These are phyloP conservation scores for Caloboletus inedulis DNA, from an alignment of 1,284 basidiomycete species.

Conservation along the genomic window DNA sequence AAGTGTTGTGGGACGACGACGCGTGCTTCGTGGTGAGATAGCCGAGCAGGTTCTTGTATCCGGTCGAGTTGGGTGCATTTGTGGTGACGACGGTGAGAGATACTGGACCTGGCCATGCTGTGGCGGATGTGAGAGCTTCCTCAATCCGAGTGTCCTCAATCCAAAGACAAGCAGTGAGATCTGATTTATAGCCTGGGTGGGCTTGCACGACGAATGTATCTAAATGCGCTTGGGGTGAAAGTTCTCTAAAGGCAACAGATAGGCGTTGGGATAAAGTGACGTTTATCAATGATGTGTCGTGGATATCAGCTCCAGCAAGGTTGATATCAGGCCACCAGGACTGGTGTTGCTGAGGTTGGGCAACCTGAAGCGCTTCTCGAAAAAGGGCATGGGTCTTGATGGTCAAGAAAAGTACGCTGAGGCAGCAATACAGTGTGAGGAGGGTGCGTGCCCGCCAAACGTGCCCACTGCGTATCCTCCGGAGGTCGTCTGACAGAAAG, in stretches of 20 bases:
- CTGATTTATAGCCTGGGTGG: constrained; percentile 6
- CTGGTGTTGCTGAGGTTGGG: background rate
- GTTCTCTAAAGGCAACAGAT: constrained; percentile 17
- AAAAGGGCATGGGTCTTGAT: constrained; percentile 14
- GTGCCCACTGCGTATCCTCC: constrained; percentile 20
- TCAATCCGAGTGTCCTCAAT: constrained; percentile 37
- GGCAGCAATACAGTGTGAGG: constrained; percentile 39
- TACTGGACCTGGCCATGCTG: constrained; percentile 52
- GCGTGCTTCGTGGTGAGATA: constrained; percentile 16
- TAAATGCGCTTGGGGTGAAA: constrained; percentile 27
- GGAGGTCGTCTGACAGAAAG: constrained; percentile 26
- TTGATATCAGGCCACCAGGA: background rate
- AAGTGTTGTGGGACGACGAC: constrained; percentile 29
- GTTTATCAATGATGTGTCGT: constrained; percentile 17
- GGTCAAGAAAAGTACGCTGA: constrained; percentile 42
- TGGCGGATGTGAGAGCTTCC: constrained; percentile 33
- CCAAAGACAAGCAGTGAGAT: constrained; percentile 55
- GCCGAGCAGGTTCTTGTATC: constrained; percentile 30
- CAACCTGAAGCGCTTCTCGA: constrained; percentile 1
- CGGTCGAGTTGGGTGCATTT: constrained; percentile 30
- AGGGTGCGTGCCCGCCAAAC: constrained; percentile 36
- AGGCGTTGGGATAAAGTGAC: constrained; percentile 22
- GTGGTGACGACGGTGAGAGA: constrained; percentile 52
- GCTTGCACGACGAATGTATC: constrained; percentile 25
- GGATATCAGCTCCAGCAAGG: background rate